phyloP scores from a whole-genome alignment of 2,329 filamentous ascomycete species.

The Colletotrichum coccodes region DNA sequence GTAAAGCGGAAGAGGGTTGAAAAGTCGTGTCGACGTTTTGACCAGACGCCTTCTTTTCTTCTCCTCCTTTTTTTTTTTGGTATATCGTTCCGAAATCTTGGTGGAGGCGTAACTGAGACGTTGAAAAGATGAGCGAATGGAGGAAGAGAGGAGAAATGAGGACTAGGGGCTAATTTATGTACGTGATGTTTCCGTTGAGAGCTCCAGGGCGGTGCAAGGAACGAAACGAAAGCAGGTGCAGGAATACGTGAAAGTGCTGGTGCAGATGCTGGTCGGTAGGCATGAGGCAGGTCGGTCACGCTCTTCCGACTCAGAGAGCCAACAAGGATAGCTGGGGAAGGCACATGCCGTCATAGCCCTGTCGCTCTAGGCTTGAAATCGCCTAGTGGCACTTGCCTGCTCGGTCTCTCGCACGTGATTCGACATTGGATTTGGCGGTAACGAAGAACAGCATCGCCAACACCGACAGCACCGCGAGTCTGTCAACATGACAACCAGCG shows the following conservation, averaged over 20 bases:
- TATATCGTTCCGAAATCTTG: neutral
- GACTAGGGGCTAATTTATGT: slow-evolving; percentile 20
- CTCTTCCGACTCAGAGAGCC: slow-evolving; percentile 20
- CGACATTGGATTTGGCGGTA: neutral
- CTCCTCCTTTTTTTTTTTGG: neutral
- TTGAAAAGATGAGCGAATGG: neutral
- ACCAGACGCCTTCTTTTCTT: too few relatives aligned
- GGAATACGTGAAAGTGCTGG: neutral
- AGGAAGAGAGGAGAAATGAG: neutral
- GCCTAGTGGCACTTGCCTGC: slow-evolving; percentile 16
- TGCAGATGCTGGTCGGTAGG: neutral
- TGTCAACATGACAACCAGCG: neutral
- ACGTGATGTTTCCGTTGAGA: slow-evolving; percentile 5
- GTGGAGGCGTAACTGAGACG: neutral
- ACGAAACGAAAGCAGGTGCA: neutral
- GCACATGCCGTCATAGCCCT: slow-evolving; percentile 34
- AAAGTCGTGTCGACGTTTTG: neutral
- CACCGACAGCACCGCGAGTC: neutral
- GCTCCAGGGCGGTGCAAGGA: neutral
- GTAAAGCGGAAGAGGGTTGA: neutral
- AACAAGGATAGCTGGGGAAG: slow-evolving; percentile 25
- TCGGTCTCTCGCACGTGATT: slow-evolving; percentile 13
- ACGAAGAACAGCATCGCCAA: neutral
- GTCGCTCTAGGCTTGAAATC: slow-evolving; percentile 16
- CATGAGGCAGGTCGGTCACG: slow-evolving; percentile 18